Evolutionary conservation across 768 basidiomycete species (phyloP).

Genomic region (Tylopilus plumbeoviolaceoides): DNA sequence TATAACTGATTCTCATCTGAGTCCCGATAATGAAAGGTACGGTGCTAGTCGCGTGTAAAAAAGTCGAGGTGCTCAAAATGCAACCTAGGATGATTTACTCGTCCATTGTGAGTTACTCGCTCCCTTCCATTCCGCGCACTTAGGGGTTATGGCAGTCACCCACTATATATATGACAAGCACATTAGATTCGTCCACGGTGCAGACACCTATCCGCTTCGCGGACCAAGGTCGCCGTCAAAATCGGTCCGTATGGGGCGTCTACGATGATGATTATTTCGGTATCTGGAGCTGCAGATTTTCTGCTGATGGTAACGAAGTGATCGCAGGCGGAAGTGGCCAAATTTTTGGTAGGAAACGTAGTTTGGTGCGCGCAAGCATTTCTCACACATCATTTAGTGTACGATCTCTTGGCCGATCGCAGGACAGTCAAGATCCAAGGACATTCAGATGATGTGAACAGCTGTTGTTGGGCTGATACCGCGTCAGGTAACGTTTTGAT

Average conservation of each 20-base stretch:
- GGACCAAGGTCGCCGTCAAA: slow-evolving; percentile 41
- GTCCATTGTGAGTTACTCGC: slow-evolving; percentile 54
- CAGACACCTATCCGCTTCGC: slow-evolving; percentile 63
- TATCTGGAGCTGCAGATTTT: slow-evolving; percentile 95
- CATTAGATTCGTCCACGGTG: slow-evolving; percentile 53
- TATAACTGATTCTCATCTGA: slow-evolving; percentile 90
- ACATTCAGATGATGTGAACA: slow-evolving; percentile 89
- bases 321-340: slow-evolving; percentile 87
- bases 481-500: slow-evolving; percentile 91
- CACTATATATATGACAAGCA: slow-evolving; percentile 71
- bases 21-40: slow-evolving; percentile 82
- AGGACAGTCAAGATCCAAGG: slow-evolving; percentile 84
- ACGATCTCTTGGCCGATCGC: slow-evolving; percentile 78
- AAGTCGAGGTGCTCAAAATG: slow-evolving; percentile 1
- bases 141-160: slow-evolving; percentile 46
- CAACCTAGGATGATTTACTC: slow-evolving; percentile 81
- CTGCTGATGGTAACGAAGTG: slow-evolving; percentile 93
- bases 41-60: slow-evolving; percentile 48
- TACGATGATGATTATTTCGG: slow-evolving; percentile 51
- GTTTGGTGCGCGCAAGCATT: background rate
- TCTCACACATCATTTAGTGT: slow-evolving; percentile 49
- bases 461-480: slow-evolving; percentile 93
- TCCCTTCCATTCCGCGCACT: background rate
- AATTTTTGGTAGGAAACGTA: slow-evolving; percentile 55
- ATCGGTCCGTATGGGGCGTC: slow-evolving; percentile 29